Percentiles rank a stretch among this genome's conserved stretches.
phyloP scores from a whole-genome alignment of 164 flowering plant genomes.

The Annona squamosa region DNA sequence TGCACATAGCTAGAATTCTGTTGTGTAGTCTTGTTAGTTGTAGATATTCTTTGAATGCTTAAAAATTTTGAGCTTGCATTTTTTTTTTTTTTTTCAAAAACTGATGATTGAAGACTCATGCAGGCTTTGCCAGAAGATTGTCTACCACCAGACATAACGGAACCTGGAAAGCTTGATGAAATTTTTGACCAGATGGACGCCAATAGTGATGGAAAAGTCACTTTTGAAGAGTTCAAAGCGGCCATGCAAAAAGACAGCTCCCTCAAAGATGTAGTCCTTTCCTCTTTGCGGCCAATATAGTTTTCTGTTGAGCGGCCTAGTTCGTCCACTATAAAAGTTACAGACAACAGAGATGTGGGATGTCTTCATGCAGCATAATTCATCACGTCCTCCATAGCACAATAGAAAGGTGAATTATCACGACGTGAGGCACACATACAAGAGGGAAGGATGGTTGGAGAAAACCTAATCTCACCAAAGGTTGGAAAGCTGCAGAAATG shows the following conservation, averaged over 20 bases:
- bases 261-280: slow-evolving; percentile 63
- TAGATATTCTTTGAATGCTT: too few species aligned
- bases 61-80: too few species aligned
- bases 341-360: neutral
- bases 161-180: slow-evolving; percentile 72
- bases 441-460: too few species aligned
- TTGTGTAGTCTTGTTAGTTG: too few species aligned
- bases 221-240: slow-evolving; percentile 72
- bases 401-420: too few species aligned
- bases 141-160: slow-evolving; percentile 57
- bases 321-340: neutral
- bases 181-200: slow-evolving; percentile 70
- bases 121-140: slow-evolving; percentile 86
- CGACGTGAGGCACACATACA: too few species aligned
- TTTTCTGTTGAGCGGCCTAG: neutral
- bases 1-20: too few species aligned
- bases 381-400: too few species aligned
- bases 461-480: too few species aligned
- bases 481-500: too few species aligned
- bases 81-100: neutral
- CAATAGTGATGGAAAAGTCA: slow-evolving; percentile 63
- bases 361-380: neutral
- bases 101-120: slow-evolving; percentile 1
- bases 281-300: slow-evolving; percentile 49
- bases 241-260: slow-evolving; percentile 84